Evolutionary conservation across 495 filamentous ascomycete species (phyloP).

Genomic region (Tuber umbilicatum): DNA sequence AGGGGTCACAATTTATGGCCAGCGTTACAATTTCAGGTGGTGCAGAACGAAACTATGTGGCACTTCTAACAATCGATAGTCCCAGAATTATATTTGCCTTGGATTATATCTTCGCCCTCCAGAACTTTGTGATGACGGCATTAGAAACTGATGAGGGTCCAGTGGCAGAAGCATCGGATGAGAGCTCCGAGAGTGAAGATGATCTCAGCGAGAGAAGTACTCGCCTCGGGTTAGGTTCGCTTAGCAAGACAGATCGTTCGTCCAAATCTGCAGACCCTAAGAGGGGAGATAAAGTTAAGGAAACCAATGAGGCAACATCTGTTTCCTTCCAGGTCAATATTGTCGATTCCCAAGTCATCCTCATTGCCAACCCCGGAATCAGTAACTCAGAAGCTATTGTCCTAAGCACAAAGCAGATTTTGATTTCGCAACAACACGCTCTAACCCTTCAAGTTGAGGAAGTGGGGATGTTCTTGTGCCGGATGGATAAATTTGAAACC

Average conservation of each 20-base stretch:
- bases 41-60: constrained; percentile 72
- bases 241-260: constrained; percentile 9
- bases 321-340: constrained; percentile 89
- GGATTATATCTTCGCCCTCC: constrained; percentile 87
- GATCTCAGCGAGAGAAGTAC: constrained; percentile 19
- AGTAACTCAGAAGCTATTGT: constrained; percentile 91
- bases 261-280: background rate
- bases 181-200: constrained; percentile 27
- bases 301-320: constrained; percentile 50
- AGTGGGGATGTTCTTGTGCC: constrained; percentile 95
- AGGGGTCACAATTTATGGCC: constrained; percentile 96
- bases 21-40: constrained; percentile 88
- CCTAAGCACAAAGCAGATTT: constrained; percentile 83
- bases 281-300: background rate
- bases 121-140: constrained; percentile 59
- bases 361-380: constrained; percentile 88
- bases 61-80: constrained; percentile 90
- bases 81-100: constrained; percentile 89
- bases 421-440: constrained; percentile 89
- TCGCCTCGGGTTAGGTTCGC: constrained; percentile 7
- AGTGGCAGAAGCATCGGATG: constrained; percentile 27
- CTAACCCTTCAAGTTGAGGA: constrained; percentile 84
- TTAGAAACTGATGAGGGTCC: constrained; percentile 39
- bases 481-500: constrained; percentile 93
- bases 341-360: constrained; percentile 89